These are phyloP conservation scores for Grosmannia clavigera DNA, from an alignment of 2,329 filamentous ascomycete genomes.

Conservation along the genomic window DNA sequence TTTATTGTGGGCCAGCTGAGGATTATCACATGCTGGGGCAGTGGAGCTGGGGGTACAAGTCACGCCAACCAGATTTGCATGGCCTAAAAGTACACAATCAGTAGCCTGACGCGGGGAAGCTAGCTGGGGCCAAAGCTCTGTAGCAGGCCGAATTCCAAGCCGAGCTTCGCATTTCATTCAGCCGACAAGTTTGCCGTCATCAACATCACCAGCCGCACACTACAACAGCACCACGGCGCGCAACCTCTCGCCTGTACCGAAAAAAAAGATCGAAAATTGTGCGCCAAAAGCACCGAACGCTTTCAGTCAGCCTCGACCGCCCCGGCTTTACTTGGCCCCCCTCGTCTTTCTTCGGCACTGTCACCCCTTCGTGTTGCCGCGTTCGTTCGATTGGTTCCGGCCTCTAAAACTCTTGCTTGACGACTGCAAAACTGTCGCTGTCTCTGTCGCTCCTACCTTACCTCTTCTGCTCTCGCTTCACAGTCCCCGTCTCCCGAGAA, in stretches of 20 bases:
- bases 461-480: not conserved
- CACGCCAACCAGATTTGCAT: not conserved
- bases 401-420: not conserved
- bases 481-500: too few relatives aligned
- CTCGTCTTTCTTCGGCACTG: not conserved
- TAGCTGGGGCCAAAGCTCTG: not conserved
- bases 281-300: not conserved
- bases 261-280: not conserved
- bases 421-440: not conserved
- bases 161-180: not conserved
- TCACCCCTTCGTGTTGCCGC: not conserved
- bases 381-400: not conserved
- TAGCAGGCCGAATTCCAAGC: not conserved
- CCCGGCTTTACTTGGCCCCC: not conserved
- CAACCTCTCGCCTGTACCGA: not conserved
- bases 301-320: not conserved
- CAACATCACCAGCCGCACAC: not conserved
- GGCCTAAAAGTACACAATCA: not conserved
- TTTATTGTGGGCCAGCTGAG: not conserved
- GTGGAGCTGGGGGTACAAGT: not conserved
- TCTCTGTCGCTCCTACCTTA: not conserved
- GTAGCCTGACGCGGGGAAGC: not conserved
- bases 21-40: not conserved
- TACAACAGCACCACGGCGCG: not conserved
- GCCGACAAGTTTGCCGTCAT: not conserved